Evolutionary conservation across 768 basidiomycete genomes (phyloP), one percentile per base, ranked within the genome.

Genomic region (Leucocoprinus birnbaumii): DNA sequence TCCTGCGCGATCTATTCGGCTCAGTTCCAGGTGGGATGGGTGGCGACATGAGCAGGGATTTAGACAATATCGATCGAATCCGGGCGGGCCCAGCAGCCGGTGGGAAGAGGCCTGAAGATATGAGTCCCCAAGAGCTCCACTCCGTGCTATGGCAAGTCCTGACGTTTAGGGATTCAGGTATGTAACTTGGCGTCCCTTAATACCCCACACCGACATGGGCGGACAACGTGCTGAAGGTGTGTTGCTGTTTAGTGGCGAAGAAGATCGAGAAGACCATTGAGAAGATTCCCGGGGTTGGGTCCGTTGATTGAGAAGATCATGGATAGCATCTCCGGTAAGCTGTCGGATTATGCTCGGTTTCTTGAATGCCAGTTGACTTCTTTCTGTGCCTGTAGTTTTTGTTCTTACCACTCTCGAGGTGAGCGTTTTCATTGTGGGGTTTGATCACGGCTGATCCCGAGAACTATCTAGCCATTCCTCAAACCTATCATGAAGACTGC

Each of bases 51-150:
- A 72, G 77, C n/a, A 74, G 91, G 7, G 89, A 92, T 25, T 77
- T 94, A 73, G 86, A 90, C 31, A 76, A 77, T 35, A 80, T 95
- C 56, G 80, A 90, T 62, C 77, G 83, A 19, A 86, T 89, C 49
- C 71, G 88, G 13, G 80, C 82, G 0, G 80, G 79, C 0, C 76
- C 81, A 1, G 71, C 76, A n/a, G 72, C 73, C 9, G 84, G 83
- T 0, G 88, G 86, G 3, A 88, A 85, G 67, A 72, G 76, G 13
- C 89, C 94, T 0, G 83, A 86, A 58, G 81, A 89, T 16, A 91
- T 98, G 92, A 84, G 72, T 49, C 93, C 94, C 3, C 91, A 95
- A 69, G 92, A 98, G 68, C 61, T 96, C 48, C 91, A 94, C 66
- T 72, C 80, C 1, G 83, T 85, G 2, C 71, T 95, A 19, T 95